phyloP scores from a whole-genome alignment of 1,139 yeast species.

The Magnusiomyces suaveolens region DNA sequence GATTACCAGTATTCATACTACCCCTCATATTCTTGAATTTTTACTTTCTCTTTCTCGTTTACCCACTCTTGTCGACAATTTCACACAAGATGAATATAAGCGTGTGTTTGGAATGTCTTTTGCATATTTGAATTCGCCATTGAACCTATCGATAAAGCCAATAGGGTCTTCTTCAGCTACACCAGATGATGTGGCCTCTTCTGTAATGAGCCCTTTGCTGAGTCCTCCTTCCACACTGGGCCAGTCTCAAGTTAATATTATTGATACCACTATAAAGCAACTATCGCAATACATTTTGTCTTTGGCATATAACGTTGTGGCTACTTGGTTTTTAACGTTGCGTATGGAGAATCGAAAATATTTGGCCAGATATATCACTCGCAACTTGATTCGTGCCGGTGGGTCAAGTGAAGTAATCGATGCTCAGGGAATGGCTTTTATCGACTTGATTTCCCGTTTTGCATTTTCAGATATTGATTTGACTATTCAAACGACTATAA shows the following conservation, averaged over 20 bases:
- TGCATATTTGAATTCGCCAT: conserved; percentile 64
- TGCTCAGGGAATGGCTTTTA: conserved; percentile 51
- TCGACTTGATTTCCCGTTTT: conserved; percentile 61
- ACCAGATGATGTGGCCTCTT: conserved; percentile 19
- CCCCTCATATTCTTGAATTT: conserved; percentile 71
- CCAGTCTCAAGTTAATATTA: conserved; percentile 14
- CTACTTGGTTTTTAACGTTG: conserved; percentile 66
- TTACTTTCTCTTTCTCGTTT: conserved; percentile 55
- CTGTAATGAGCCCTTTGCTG: conserved; percentile 33
- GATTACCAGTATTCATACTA: conserved; percentile 58
- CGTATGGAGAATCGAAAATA: conserved; percentile 48
- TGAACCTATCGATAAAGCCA: conserved; percentile 17
- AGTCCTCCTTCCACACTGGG: conserved; percentile 29
- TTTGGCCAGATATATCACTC: conserved; percentile 53
- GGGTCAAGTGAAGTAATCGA: conserved; percentile 36
- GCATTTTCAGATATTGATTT: conserved; percentile 58
- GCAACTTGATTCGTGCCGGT: conserved; percentile 44
- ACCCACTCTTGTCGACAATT: conserved; percentile 59
- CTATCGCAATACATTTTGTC: conserved; percentile 53
- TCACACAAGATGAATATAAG: conserved; percentile 67
- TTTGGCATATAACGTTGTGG: conserved; percentile 59
- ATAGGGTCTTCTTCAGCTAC: conserved; percentile 12
- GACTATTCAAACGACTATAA: conserved; percentile 31
- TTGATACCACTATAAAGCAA: conserved; percentile 16
- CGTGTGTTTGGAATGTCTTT: conserved; percentile 78